A percentile compares a stretch with the other conserved stretches of the same genome.
phyloP scores from a whole-genome alignment of 2,329 filamentous ascomycete genomes.

The Pyricularia grisea region DNA sequence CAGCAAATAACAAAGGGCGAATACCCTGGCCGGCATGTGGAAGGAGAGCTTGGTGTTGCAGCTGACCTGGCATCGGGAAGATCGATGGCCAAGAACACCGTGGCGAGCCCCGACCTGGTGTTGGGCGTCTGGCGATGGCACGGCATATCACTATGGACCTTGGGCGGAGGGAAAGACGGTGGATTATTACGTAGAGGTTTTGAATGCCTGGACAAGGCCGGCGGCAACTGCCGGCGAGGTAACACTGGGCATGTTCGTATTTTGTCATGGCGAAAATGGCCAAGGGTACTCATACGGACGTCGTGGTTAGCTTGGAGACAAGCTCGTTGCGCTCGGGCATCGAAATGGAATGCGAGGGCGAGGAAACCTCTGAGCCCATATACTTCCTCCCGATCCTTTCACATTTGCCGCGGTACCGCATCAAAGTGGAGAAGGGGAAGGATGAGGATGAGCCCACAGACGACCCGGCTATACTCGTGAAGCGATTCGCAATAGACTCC shows the following conservation, averaged over 20 bases:
- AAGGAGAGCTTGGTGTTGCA: background rate
- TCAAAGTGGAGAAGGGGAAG: too few relatives aligned
- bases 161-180: too few relatives aligned
- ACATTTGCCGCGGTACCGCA: too few relatives aligned
- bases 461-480: too few relatives aligned
- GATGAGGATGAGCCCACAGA: too few relatives aligned
- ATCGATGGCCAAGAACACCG: background rate
- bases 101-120: background rate
- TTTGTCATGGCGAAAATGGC: background rate
- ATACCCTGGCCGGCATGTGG: conserved; percentile 1
- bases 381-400: background rate
- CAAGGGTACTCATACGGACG: background rate
- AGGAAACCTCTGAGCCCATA: background rate
- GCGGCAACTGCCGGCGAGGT: background rate
- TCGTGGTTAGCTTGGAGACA: background rate
- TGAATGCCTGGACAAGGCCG: background rate
- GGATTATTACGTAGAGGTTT: background rate
- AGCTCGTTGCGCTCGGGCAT: background rate
- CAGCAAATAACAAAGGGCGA: background rate
- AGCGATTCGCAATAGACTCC: background rate
- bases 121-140: background rate
- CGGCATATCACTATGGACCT: too few relatives aligned
- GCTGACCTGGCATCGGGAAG: background rate
- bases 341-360: background rate
- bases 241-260: background rate